These are phyloP conservation scores for Penicillium brasilianum DNA, from an alignment of 2,329 filamentous ascomycete species.

Conservation along the genomic window DNA sequence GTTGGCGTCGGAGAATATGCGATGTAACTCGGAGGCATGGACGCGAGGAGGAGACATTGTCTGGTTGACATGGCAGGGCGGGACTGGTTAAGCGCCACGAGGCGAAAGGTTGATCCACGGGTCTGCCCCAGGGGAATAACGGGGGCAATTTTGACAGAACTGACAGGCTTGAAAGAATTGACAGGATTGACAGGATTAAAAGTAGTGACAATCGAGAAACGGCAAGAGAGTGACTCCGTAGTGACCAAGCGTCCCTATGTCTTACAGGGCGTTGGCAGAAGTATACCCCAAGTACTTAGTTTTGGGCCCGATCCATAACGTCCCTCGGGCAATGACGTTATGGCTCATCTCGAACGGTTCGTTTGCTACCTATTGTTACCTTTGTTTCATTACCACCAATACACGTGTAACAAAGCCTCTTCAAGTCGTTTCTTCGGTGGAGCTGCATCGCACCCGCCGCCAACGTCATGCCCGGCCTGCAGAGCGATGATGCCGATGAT, in stretches of 20 bases:
- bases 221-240: not conserved
- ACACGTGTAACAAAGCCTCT: not conserved
- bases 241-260: not conserved
- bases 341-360: not conserved
- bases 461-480: constrained; percentile 29
- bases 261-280: not conserved
- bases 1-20: not conserved
- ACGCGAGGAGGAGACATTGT: not conserved
- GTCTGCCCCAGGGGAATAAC: not conserved
- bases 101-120: constrained; percentile 23
- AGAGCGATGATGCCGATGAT: constrained; percentile 7
- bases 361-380: not conserved
- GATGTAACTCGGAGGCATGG: not conserved
- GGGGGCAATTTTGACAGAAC: not conserved
- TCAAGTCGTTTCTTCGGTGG: not conserved
- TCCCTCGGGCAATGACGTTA: constrained; percentile 5
- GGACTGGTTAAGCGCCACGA: constrained; percentile 16
- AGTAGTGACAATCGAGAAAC: no score
- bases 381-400: not conserved
- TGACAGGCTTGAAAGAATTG: not conserved
- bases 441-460: constrained; percentile 19
- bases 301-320: not conserved
- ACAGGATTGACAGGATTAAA: not conserved
- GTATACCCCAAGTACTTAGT: not conserved
- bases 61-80: not conserved